Base-by-base conservation (phyloP, 306 rosid genomes). In the Quercus mongolica region DNA sequence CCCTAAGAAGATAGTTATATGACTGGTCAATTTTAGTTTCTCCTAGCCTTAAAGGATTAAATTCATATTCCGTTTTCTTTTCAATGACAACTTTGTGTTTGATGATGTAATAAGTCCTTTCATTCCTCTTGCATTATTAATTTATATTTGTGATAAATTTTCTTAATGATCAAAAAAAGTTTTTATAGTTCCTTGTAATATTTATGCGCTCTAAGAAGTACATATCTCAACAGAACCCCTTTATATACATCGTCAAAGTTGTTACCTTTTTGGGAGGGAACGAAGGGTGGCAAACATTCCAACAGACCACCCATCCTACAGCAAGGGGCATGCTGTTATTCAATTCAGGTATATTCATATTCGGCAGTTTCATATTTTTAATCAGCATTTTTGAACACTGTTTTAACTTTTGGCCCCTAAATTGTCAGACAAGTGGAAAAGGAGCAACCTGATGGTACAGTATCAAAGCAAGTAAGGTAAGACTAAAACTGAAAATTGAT, bases 311-410 rank as follows among this genome's bases (percentile, higher is more conserved):
- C 99, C 99, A 5, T 93, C 99, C 64, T 95, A 97, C 87, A 91
- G 98, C 96, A 95, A 95, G 86, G 98, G 93, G 82, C 97, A 95
- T 75, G 97, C 99, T 79, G 96, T 95, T 77, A 93, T 95, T 85
- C 99, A 95, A 69, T 95, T 76, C 77, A 84, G 99, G 99, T 95
- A 87, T 75, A 65, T 76, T 61, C 54, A 73, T 77, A n/a, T 30
- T 41, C 74, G 67, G 76, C 75, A 63, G 77, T 44, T 76, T 84
- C 20, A 33, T 77, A 76, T 80, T 15, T 25, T 25, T 73, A 41
- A 46, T 78, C 41, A n/a, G 67, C 56, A 5, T 54, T 74, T 72
- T 69, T 62, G 54, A 14, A 19, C 23, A 3, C 41, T 10, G 31
- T 55, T 31, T 75, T 46, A n/a, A 74, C 38, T 83, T 30, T 64